Base-by-base conservation (phyloP, 257 asterid species). In the Parsonsia alboflavescens region DNA sequence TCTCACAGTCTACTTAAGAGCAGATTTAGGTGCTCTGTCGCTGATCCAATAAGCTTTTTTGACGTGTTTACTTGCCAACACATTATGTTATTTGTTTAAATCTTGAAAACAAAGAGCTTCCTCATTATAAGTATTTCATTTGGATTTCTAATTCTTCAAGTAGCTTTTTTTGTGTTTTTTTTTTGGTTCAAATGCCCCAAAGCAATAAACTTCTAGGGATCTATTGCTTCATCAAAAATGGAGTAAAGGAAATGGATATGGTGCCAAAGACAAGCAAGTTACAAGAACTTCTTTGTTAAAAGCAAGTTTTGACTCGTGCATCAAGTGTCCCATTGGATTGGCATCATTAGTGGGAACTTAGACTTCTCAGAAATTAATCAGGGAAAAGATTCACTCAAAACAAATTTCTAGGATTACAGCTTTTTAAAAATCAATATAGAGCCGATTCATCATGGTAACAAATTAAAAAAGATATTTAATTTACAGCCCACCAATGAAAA, bases 31-130 rank as follows among this genome's bases (percentile, higher is more conserved):
- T 46, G 28, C 22, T 11, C 10, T 0, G 11, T 56, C 54, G 68
- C 64, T 26, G 50, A 41, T 57, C 13, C 26, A 22, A 56, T 67
- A 52, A 15, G 68, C 73, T 74, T 28, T n/a, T 74, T 63, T 50
- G n/a, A 19, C 50, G 5, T 7, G 17, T 68, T 65, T 17, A 7
- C 33, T 63, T 0, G n/a, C 6, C 26, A 19, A 67, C 22, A 41
- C 28, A 36, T 65, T 21, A 16, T 42, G 41, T 54, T 33, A 19
- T 8, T 30, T 6, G 10, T 21, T 22, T 7, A 54, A 7, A 36
- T 49, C 2, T 21, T 49, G 24, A 10, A 33, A 63, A 7, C 19
- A 63, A 30, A 56, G 15, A 56, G 41, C 61, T 57, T 33, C 44
- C 70, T 2, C 8, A 45, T 5, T 7, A n/a, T 63, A 17, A 41